Evolutionary conservation across 129 eudicot genomes (phyloP), one percentile per base, ranked within the genome.

Genomic region (Silybum marianum): DNA sequence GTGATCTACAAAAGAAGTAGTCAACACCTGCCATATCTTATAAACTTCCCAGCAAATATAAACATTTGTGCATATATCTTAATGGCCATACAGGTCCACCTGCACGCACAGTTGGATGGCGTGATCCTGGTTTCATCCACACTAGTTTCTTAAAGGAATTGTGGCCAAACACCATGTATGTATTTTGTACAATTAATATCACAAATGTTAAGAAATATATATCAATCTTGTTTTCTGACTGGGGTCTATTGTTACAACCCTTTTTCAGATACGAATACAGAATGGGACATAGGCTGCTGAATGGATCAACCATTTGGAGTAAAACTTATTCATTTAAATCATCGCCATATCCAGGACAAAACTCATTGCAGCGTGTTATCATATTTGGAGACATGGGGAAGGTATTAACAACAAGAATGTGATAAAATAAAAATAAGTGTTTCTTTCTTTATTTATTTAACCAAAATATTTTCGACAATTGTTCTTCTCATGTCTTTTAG

Each of bases 361-460:
- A 79, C 75, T 90, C 92, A 16, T 28, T 90, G 21, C 94, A 90
- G n/a, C 86, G 88, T 6, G 87, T 88, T 18, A 76, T 90, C 70
- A 84, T 90, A 72, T 90, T 88, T 75, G 92, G 92, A 11, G 94
- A 90, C 81, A 88, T 90, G 94, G 92, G 94, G 65, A 90, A 90
- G 94, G 94, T 32, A 32, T 32, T 32, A 32, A 32, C 36, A 3
- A 32, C 36, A 32, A 0, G 36, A 32, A 32, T 32, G 36, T 32
- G 36, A 32, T 32, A 32, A 32, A 32, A 3, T 28, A 28, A 32
- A 32, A 32, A 32, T 32, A 32, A 32, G 36, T 32, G 36, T 32
- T 32, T 32, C 36, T 4, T 32, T 32, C 36, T 4, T 32, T 32
- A 6, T 32, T 32, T 32, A 32, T 32, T 32, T 32, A 32, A 32